Base-by-base conservation (phyloP, 495 filamentous ascomycete species). In the Tuber aestivum region DNA sequence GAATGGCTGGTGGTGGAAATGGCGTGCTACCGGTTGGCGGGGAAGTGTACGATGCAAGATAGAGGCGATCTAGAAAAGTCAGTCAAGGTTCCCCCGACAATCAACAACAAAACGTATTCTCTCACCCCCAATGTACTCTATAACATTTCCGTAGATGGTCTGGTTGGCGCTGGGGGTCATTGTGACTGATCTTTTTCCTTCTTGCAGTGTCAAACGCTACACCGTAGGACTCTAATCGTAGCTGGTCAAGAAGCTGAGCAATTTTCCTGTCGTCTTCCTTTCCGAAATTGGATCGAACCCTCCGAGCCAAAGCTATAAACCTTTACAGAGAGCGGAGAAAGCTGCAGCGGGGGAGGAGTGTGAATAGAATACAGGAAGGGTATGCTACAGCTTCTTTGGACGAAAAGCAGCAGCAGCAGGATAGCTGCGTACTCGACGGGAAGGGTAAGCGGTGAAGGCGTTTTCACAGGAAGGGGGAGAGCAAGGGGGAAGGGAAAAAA, bases 11-110 rank as follows among this genome's bases (percentile, higher is more conserved):
- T 82, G 93, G 97, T 72, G 95, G 95, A 84, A 99, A 98, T 65
- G 91, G 89, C 5, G 95, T 97, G 80, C 90, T 87, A 50, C 88
- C 89, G 75, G 89, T 90, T 38, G 95, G 95, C 23, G 92, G 85
- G 74, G 93, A 89, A 69, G 93, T 91, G 83, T 97, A 99, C 70
- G 94, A 92, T 75, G 93, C 96, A 74, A 98, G 89, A 84, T 98
- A 99, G 41, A 99, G 88, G 65, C 94, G 94, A 84, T 97, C 95
- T 81, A 69, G 71, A 65, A 41, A n/a, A 21, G 61, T 72, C 21
- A 38, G 38, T 9, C 21, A 37, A 27, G 38, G 23, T 10, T 41
- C 5, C 9, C 35, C 35, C 14, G 18, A n/a, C 70, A 70, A 21
- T 41, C 27, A 27, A 16, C 9, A 37, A 37, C 69, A n/a, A 40